Evolutionary conservation across 2,329 filamentous ascomycete species (phyloP), one percentile per base, ranked within the genome.

Genomic region (Venturia nashicola): DNA sequence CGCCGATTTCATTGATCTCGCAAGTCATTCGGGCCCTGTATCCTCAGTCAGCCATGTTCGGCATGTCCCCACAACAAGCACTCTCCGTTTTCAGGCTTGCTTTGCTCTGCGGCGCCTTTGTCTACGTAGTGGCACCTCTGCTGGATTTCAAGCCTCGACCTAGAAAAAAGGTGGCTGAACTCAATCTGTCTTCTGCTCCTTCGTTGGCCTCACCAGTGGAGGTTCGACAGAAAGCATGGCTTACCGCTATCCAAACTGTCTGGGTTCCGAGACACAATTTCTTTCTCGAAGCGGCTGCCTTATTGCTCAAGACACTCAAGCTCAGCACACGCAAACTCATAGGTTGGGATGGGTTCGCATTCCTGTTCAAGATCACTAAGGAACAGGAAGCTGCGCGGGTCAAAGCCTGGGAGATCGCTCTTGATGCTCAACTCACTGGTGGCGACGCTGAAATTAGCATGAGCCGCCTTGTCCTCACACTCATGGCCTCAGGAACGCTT

Each of bases 381-480:
- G 91, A 96, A 65, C 87, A 96, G 73, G 93, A 97, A 73, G 84
- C 83, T 61, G 92, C 90, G 7, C 85, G 93, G 36, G 83, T 96
- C 70, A 94, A 96, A 76, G 90, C 91, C 0, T 97, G 93, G 93
- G 84, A 88, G 42, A 96, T 96, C 70, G 92, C 92, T 16, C 83
- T 97, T 63, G 93, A 97, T 74, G 91, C 93, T 34, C 93, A 97
- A 73, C 82, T 97, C 23, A 90, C 90, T 11, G 93, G 93, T 51
- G 92, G 93, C 16, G 93, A 97, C 74, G 83, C 87, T 9, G 90
- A 96, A 73, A 89, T 97, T 69, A 96, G 88, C 79, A 91, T 89
- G 74, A 91, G 90, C 73, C 86, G 93, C 61, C 80, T 97, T 40
- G 84, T 93, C 0, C 79, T 97, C 61, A 96, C 92, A 0, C 81